A percentile compares a stretch with the other conserved stretches of the same genome.
These are phyloP conservation scores for Pythium dissimile DNA, from an alignment of 352 stramenopile species.

Conservation along the genomic window DNA sequence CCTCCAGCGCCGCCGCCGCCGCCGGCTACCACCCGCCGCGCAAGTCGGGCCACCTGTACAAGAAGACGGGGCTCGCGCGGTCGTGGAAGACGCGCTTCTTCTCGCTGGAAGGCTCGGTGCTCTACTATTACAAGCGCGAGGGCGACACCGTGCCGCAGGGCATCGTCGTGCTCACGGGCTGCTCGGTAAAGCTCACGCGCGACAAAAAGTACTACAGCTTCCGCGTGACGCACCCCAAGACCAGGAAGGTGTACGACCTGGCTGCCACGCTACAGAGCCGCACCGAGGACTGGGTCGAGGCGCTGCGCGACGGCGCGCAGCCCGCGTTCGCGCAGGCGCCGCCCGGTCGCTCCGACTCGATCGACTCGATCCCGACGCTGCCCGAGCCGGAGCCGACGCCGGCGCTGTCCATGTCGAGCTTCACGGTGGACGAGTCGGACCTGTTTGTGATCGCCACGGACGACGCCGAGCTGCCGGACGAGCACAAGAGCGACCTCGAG, in stretches of 20 bases:
- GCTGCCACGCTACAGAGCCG: constrained; percentile 48
- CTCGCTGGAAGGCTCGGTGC: constrained; percentile 55
- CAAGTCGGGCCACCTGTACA: constrained; percentile 66
- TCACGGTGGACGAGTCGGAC: constrained; percentile 27
- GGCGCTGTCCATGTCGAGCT: constrained; percentile 23
- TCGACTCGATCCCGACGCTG: constrained; percentile 22
- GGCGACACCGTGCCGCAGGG: constrained; percentile 53
- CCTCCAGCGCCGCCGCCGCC: background rate
- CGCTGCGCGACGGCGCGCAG: constrained; percentile 37
- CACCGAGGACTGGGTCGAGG: constrained; percentile 58
- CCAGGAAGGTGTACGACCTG: constrained; percentile 64
- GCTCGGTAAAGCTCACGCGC: constrained; percentile 39
- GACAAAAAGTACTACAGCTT: constrained; percentile 78
- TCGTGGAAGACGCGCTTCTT: constrained; percentile 69
- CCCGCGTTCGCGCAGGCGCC: constrained; percentile 12
- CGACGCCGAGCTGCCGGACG: constrained; percentile 28
- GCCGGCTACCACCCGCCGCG: constrained; percentile 27
- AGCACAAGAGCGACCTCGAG: constrained; percentile 44
- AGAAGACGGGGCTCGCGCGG: constrained; percentile 51
- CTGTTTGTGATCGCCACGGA: constrained; percentile 32
- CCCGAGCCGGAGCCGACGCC: constrained; percentile 26
- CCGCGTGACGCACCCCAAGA: constrained; percentile 66
- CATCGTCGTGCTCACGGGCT: constrained; percentile 68
- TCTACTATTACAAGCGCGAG: constrained; percentile 76
- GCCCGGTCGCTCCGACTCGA: constrained; percentile 15